phyloP scores from a whole-genome alignment of 2,329 filamentous ascomycete species.

The Aspergillus pseudonomiae region DNA sequence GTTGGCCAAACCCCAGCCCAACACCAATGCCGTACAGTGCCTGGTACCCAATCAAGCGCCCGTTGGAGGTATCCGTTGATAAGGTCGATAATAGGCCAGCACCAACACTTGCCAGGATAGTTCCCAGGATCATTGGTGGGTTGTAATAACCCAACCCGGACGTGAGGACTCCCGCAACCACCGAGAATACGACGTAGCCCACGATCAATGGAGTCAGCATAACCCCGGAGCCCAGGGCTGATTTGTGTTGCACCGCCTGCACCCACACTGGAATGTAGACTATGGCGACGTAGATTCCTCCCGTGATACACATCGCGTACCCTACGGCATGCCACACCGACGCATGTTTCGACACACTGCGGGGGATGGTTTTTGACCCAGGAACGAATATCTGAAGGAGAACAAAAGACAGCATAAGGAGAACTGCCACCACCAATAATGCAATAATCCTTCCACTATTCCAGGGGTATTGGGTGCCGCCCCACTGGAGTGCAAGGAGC shows the following conservation, averaged over 20 bases:
- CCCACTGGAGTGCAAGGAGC: constrained; percentile 61
- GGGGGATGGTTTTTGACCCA: background rate
- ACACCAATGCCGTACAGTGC: background rate
- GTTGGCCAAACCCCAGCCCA: background rate
- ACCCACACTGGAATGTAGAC: background rate
- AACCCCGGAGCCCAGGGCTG: background rate
- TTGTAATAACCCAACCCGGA: background rate
- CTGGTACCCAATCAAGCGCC: background rate
- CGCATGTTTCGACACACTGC: background rate
- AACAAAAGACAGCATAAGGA: constrained; percentile 30
- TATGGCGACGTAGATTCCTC: background rate
- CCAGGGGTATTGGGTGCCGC: constrained; percentile 57
- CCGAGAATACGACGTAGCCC: background rate
- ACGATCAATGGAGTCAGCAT: background rate
- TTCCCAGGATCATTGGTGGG: background rate
- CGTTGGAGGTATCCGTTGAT: background rate
- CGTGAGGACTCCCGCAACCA: background rate
- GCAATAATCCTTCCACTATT: constrained; percentile 52
- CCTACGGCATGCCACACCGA: background rate
- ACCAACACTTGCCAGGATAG: background rate
- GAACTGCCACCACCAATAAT: constrained; percentile 53
- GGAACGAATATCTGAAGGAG: background rate
- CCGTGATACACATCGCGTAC: background rate
- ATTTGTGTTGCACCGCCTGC: background rate
- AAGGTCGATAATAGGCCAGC: background rate